These are phyloP conservation scores for Leccinum variicolor DNA, from an alignment of 768 basidiomycete genomes.

Conservation along the genomic window DNA sequence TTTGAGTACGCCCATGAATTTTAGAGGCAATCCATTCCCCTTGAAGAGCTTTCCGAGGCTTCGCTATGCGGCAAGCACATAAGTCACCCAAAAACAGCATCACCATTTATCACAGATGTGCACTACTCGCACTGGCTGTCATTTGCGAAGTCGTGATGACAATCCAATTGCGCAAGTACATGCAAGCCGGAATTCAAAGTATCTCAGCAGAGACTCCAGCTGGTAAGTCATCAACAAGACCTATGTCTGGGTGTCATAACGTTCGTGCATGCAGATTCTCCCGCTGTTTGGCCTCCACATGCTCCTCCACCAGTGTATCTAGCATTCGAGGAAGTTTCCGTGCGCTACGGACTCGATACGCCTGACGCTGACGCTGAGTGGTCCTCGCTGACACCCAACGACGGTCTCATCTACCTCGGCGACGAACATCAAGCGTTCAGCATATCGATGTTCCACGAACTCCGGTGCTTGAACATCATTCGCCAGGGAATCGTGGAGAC, in stretches of 20 bases:
- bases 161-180: background rate
- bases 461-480: slow-evolving; percentile 1
- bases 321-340: background rate
- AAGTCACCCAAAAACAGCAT: background rate
- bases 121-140: background rate
- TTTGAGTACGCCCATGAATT: background rate
- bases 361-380: background rate
- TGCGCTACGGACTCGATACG: background rate
- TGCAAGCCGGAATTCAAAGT: background rate
- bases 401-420: slow-evolving; percentile 1
- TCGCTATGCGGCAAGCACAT: background rate
- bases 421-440: background rate
- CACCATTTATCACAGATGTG: background rate
- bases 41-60: background rate
- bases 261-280: background rate
- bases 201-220: background rate
- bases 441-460: slow-evolving; percentile 6
- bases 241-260: background rate
- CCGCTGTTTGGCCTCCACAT: background rate
- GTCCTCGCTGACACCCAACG: background rate
- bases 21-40: background rate
- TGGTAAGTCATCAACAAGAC: background rate
- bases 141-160: background rate
- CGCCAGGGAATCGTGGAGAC: background rate
- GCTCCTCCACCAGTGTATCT: background rate